Evolutionary conservation across 495 filamentous ascomycete species (phyloP).

Genomic region (Tricharina praecox): DNA sequence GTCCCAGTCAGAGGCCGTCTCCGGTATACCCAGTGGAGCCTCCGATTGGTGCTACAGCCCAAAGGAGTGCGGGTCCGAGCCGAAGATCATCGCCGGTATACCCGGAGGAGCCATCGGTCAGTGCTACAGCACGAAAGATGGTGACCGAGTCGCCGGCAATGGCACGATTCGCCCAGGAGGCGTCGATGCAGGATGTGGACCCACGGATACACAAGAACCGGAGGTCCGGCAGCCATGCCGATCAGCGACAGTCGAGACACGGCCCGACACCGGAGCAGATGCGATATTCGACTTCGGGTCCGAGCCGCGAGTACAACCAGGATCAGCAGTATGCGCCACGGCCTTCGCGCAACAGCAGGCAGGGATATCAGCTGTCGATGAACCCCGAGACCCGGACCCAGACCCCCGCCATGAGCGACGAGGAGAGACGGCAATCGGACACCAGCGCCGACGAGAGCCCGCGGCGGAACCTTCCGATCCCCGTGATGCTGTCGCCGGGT

Average conservation of each 20-base stretch:
- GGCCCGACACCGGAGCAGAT: too few species aligned
- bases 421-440: not conserved
- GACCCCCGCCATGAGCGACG: not conserved
- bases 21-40: not conserved
- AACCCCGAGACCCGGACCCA: not conserved
- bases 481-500: conserved; percentile 2
- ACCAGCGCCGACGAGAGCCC: not conserved
- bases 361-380: not conserved
- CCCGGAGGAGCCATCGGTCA: not conserved
- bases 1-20: not conserved
- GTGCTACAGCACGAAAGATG: not conserved
- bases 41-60: not conserved
- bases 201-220: not conserved
- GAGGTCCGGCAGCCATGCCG: not conserved
- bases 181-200: conserved; percentile 4
- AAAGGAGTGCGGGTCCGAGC: not conserved
- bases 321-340: not conserved
- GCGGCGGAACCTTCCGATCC: conserved; percentile 1
- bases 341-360: not conserved
- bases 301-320: too few species aligned
- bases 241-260: not conserved
- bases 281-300: too few species aligned
- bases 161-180: not conserved
- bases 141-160: not conserved
- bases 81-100: not conserved